A percentile compares a stretch with the other conserved stretches of the same genome.
Evolutionary conservation across 768 basidiomycete species (phyloP).

Genomic region (Ephemerocybe angulata): DNA sequence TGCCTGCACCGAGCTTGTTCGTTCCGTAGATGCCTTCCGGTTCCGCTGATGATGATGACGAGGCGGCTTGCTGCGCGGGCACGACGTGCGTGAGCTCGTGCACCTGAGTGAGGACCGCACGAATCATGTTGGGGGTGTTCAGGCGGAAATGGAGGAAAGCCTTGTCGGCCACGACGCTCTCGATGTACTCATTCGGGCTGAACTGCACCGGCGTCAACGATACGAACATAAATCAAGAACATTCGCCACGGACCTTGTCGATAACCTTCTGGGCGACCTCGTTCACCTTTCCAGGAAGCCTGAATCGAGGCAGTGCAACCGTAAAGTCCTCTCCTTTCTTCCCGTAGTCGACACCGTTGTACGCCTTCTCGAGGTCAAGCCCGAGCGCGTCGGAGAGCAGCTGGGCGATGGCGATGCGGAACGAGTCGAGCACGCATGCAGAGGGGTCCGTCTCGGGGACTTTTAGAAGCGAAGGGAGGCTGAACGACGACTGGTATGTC

Average conservation of each 20-base stretch:
- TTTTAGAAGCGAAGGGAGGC: slow-evolving; percentile 25
- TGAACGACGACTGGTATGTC: slow-evolving; percentile 10
- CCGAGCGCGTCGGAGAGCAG: slow-evolving; percentile 64
- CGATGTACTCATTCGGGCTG: slow-evolving; percentile 75
- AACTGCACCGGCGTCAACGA: slow-evolving; percentile 49
- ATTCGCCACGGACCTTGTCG: slow-evolving; percentile 56
- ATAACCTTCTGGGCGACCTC: slow-evolving; percentile 72
- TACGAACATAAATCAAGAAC: not conserved
- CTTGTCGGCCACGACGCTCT: slow-evolving; percentile 64
- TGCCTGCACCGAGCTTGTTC: slow-evolving; percentile 72
- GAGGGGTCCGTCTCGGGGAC: slow-evolving; percentile 56
- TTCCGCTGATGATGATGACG: not conserved
- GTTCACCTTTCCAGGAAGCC: slow-evolving; percentile 78
- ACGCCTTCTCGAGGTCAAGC: slow-evolving; percentile 73
- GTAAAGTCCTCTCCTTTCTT: slow-evolving; percentile 95
- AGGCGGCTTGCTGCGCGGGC: slow-evolving; percentile 29
- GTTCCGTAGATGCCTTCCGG: slow-evolving; percentile 66
- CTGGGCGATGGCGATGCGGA: slow-evolving; percentile 78
- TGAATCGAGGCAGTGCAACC: slow-evolving; percentile 85
- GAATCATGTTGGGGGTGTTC: slow-evolving; percentile 59
- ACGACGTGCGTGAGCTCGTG: slow-evolving; percentile 65
- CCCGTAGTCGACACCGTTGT: slow-evolving; percentile 81
- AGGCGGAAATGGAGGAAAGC: slow-evolving; percentile 83
- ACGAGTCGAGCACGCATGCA: slow-evolving; percentile 66
- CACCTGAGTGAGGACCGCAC: slow-evolving; percentile 68